A percentile compares a stretch with the other conserved stretches of the same genome.
Conservation (phyloP, 331 rosid species). For the Cydonia oblonga region DNA sequence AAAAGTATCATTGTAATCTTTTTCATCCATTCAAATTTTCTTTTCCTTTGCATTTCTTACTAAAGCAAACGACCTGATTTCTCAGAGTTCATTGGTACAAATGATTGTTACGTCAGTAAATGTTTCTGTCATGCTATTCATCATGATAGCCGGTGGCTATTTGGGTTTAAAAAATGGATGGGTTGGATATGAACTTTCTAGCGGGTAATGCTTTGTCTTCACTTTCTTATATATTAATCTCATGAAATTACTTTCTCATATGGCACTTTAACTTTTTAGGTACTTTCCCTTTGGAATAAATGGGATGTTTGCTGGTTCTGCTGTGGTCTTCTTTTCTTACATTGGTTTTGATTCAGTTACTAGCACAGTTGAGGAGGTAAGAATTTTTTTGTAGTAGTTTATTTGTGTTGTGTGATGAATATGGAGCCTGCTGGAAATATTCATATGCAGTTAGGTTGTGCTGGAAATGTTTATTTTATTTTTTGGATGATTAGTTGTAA, state of each 20-base stretch:
- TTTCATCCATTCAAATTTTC: background rate
- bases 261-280: conserved; percentile 22
- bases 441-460: background rate
- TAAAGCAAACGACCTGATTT: conserved; percentile 1
- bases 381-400: background rate
- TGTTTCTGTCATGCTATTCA: conserved; percentile 57
- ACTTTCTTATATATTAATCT: background rate
- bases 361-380: conserved; percentile 82
- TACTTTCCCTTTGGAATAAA: conserved; percentile 59
- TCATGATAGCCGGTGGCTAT: conserved; percentile 52
- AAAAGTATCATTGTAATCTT: background rate
- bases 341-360: conserved; percentile 75
- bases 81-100: conserved; percentile 67
- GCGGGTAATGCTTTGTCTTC: conserved; percentile 36
- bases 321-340: conserved; percentile 71
- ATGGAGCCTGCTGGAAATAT: background rate
- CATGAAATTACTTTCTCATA: background rate
- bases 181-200: conserved; percentile 62
- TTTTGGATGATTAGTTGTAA: background rate
- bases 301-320: conserved; percentile 81
- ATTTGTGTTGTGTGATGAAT: background rate
- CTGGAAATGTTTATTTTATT: background rate
- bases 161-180: conserved; percentile 68
- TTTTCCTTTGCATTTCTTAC: background rate
- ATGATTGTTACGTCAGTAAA: conserved; percentile 50